These are phyloP conservation scores for Lepidium didymum DNA, from an alignment of 345 rosid species.

Conservation along the genomic window DNA sequence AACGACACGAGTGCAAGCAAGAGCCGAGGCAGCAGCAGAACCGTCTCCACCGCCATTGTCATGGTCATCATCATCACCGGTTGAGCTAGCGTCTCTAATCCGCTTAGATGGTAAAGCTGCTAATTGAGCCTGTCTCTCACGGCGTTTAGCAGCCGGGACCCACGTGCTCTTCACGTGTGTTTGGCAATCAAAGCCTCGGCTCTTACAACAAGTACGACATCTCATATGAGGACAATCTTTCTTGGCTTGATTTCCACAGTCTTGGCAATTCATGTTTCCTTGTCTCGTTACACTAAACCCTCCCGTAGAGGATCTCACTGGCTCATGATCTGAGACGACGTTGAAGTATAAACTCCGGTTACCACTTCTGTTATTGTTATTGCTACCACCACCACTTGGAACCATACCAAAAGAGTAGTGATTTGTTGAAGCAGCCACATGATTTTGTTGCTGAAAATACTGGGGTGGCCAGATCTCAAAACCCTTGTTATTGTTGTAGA, in stretches of 20 bases:
- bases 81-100: slow-evolving; percentile 26
- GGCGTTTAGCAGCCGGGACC: slow-evolving; percentile 92
- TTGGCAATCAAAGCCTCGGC: slow-evolving; percentile 91
- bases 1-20: slow-evolving; percentile 24
- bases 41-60: slow-evolving; percentile 2
- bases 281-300: slow-evolving; percentile 48
- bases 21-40: slow-evolving; percentile 12
- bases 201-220: slow-evolving; percentile 96
- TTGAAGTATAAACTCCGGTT: slow-evolving; percentile 30
- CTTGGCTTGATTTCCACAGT: slow-evolving; percentile 97
- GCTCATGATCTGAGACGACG: slow-evolving; percentile 40
- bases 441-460: slow-evolving; percentile 41
- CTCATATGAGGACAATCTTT: slow-evolving; percentile 78
- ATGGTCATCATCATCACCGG: slow-evolving; percentile 19
- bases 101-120: slow-evolving; percentile 38
- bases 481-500: slow-evolving; percentile 59
- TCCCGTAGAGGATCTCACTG: slow-evolving; percentile 43
- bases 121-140: slow-evolving; percentile 78
- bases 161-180: slow-evolving; percentile 98
- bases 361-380: slow-evolving; percentile 18
- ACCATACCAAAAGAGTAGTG: slow-evolving; percentile 55
- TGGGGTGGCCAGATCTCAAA: slow-evolving; percentile 81
- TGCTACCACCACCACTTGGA: slow-evolving; percentile 30
- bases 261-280: slow-evolving; percentile 88
- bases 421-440: slow-evolving; percentile 32